Base-by-base conservation (phyloP, 1,284 basidiomycete species). In the Stereum hirsutum region DNA sequence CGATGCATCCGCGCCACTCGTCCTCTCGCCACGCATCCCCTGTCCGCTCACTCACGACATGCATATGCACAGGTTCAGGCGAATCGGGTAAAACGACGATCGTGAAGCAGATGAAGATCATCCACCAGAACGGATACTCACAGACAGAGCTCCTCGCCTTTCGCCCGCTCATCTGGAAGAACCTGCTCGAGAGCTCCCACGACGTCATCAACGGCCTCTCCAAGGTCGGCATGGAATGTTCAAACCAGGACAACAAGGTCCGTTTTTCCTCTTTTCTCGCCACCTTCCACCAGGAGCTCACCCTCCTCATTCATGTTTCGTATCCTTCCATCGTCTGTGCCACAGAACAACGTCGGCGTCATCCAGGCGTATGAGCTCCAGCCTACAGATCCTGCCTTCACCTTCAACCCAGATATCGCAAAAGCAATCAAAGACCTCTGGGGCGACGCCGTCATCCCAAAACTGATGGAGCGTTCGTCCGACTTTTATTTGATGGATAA, bases 21-120 rank as follows among this genome's bases (percentile, higher is more conserved):
- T n/a, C 34, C 19, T 20, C 19, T 15, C 34, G 19, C 19, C 14
- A 12, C n/a, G n/a, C 34, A 19, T 5, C 34, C 20, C 34, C 6
- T 20, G 34, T 20, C n/a, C 14, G 24, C 21, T 41, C 4, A 36
- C 31, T 12, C 14, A 23, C 12, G 15, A 31, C 21, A 20, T 8
- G 23, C n/a, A n/a, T n/a, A n/a, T n/a, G n/a, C n/a, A n/a, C n/a
- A 80, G 80, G 80, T 46, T 82, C 81, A n/a, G 82, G 82, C 54
- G 83, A 86, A 69, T 94, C 89, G 1, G 95, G 94, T 26, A 97
- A 97, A 68, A 88, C 82, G 5, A 98, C 94, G 0, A 92, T 98
- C 52, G 92, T 97, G 38, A 98, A 97, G 65, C 95, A 98, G 66
- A 98, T 98, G 94, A 97, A 96, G 74, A 97, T 98, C 51, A 95